Evolutionary conservation across 2,329 filamentous ascomycete genomes (phyloP).

Genomic region (Diaporthe caulivora): DNA sequence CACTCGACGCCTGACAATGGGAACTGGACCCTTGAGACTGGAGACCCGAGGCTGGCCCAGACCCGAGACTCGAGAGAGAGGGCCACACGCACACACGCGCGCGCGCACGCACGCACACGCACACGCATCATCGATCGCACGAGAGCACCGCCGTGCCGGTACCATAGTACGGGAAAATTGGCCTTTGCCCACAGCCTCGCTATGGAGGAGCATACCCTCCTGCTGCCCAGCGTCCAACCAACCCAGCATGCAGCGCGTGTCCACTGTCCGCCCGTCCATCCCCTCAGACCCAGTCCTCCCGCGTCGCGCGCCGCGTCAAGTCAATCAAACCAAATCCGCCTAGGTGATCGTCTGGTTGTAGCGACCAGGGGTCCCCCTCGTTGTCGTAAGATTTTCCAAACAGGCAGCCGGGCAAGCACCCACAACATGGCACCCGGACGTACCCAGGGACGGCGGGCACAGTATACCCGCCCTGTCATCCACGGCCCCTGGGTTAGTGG

Average conservation of each 20-base stretch:
- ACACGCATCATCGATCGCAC: constrained; percentile 20
- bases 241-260: neutral
- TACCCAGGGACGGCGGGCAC: neutral
- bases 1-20: constrained; percentile 20
- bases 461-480: neutral
- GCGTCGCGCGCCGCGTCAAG: constrained; percentile 27
- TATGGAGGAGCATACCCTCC: neutral
- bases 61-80: neutral
- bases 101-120: neutral
- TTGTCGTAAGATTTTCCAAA: constrained; percentile 28
- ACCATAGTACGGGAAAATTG: constrained; percentile 2
- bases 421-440: neutral
- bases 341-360: constrained; percentile 6
- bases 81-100: neutral
- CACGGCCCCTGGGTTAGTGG: constrained; percentile 5
- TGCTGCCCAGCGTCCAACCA: neutral
- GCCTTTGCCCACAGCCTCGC: constrained; percentile 22
- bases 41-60: constrained; percentile 16
- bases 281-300: constrained; percentile 27
- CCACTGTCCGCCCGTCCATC: constrained; percentile 10
- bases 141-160: constrained; percentile 27
- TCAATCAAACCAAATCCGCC: constrained; percentile 28
- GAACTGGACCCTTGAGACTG: constrained; percentile 18
- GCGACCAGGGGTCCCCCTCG: constrained; percentile 24
- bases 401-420: constrained; percentile 17